Evolutionary conservation across 2,329 filamentous ascomycete genomes (phyloP).

Genomic region (Rachicladosporium sp.): DNA sequence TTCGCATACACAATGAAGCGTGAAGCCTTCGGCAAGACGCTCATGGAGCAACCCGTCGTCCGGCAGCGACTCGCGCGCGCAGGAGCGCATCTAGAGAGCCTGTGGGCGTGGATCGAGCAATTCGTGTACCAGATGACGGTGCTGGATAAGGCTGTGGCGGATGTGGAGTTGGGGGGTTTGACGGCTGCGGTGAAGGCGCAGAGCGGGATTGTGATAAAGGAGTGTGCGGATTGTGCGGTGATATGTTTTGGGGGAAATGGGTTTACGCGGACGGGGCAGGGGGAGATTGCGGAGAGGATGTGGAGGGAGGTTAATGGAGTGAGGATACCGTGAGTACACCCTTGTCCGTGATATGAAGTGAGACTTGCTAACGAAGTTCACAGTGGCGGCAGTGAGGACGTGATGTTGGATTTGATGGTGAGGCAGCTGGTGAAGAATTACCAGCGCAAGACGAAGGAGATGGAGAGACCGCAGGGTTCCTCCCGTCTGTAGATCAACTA

Average conservation of each 20-base stretch:
- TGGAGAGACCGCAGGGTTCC: slow-evolving; percentile 25
- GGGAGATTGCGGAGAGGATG: slow-evolving; percentile 58
- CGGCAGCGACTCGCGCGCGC: slow-evolving; percentile 60
- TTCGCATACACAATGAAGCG: slow-evolving; percentile 53
- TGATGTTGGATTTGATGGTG: slow-evolving; percentile 57
- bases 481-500: too few relatives aligned
- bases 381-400: slow-evolving; percentile 56
- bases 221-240: slow-evolving; percentile 57
- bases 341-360: too few relatives aligned
- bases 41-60: slow-evolving; percentile 65
- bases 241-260: slow-evolving; percentile 65
- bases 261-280: slow-evolving; percentile 56
- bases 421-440: slow-evolving; percentile 61
- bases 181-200: slow-evolving; percentile 64
- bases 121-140: slow-evolving; percentile 57
- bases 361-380: slow-evolving; percentile 6
- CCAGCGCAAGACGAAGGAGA: slow-evolving; percentile 42
- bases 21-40: slow-evolving; percentile 54
- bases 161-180: slow-evolving; percentile 55
- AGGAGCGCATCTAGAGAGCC: slow-evolving; percentile 54
- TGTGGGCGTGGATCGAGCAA: slow-evolving; percentile 61
- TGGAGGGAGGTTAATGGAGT: slow-evolving; percentile 21
- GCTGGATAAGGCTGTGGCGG: slow-evolving; percentile 46
- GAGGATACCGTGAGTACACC: slow-evolving; percentile 17
- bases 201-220: slow-evolving; percentile 57